A percentile compares a stretch with the other conserved stretches of the same genome.
These are phyloP conservation scores for Colletotrichum noveboracense DNA, from an alignment of 2,329 filamentous ascomycete species.

Conservation along the genomic window DNA sequence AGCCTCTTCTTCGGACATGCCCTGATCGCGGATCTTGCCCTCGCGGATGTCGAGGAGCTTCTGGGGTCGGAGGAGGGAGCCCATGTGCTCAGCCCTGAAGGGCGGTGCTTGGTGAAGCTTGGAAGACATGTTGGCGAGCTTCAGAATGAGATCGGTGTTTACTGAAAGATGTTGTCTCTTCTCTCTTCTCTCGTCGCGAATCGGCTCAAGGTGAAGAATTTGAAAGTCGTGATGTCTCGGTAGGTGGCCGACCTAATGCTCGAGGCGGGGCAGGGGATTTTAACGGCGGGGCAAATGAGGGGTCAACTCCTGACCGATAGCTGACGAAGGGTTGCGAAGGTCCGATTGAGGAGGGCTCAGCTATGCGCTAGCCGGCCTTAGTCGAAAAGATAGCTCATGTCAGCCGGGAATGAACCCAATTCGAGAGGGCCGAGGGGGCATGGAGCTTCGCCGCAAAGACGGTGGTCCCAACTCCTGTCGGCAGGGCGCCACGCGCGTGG, in stretches of 20 bases:
- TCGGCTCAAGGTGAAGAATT: neutral
- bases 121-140: neutral
- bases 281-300: constrained; percentile 14
- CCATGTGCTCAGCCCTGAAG: constrained; percentile 79
- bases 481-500: neutral
- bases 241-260: neutral
- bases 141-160: accelerated
- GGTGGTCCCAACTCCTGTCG: neutral
- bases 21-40: constrained; percentile 56
- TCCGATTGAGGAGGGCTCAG: neutral
- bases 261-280: constrained; percentile 8
- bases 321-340: neutral
- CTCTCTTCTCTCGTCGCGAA: neutral
- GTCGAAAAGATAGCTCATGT: neutral
- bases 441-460: neutral
- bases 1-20: constrained; percentile 46
- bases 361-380: neutral
- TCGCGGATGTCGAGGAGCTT: constrained; percentile 59
- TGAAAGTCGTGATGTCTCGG: neutral
- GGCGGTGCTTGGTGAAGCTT: constrained; percentile 44
- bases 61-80: constrained; percentile 74
- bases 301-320: constrained; percentile 4
- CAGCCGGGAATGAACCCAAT: neutral
- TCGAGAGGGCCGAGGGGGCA: neutral
- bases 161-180: neutral